Evolutionary conservation across 257 asterid genomes (phyloP), one percentile per base, ranked within the genome.

Genomic region (Echites panduratus): DNA sequence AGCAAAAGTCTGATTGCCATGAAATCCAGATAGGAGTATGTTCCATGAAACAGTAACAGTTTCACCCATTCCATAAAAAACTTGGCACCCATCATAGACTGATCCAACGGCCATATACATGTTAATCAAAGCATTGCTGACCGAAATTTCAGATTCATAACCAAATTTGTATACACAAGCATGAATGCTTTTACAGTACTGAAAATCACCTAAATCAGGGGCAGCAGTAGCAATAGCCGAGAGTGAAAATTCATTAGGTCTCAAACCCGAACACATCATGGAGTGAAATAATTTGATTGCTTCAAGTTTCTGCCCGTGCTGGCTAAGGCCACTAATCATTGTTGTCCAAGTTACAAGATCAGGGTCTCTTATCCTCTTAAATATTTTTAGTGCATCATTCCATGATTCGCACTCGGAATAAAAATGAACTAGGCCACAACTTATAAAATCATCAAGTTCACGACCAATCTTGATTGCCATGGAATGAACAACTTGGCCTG

Each of bases 301-400:
- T 79, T 88, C 90, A 79, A 74, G 86, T 63, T 82, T 87, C 75
- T 75, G 79, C 75, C 98, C 98, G 72, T 90, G 86, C 73, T 85
- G 93, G 84, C 84, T 91, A 77, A 87, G 85, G 56, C 88, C 88
- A 24, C 92, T 84, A 41, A 93, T 86, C 80, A 86, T 83, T 13
- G 93, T 84, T 82, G 90, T 87, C 96, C 97, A 90, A 24, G 95
- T 87, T 57, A 90, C 98, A 79, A 80, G 54, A 79, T 92, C 97
- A 57, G 93, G 97, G 78, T 76, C 68, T 64, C 72, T 80, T n/a
- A 89, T 83, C 53, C 81, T 71, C 83, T 73, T 73, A 69, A 92
- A 92, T 71, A 87, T 82, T 70, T 80, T 78, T 43, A 88, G 77
- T n/a, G 98, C 91, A 77, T 89, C 93, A 73, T 74, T 78, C 41